A percentile compares a stretch with the other conserved stretches of the same genome.
These are phyloP conservation scores for apple (Malus domestica) DNA, from an alignment of 306 rosid species.

Conservation along the genomic window DNA sequence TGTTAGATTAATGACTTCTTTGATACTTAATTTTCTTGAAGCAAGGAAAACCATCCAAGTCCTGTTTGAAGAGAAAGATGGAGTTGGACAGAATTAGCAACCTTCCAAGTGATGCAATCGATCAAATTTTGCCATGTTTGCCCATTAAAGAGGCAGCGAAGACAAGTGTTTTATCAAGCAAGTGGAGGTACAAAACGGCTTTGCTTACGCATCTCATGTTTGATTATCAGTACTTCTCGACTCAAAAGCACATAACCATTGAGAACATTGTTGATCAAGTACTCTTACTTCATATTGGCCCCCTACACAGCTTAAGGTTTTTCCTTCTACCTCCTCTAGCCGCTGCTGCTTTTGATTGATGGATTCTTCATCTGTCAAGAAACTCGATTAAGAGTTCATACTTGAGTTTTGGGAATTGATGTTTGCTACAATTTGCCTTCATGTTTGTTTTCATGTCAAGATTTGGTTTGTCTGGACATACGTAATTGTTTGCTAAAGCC, in stretches of 20 bases:
- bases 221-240: slow-evolving; percentile 15
- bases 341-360: slow-evolving; percentile 37
- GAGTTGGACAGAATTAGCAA: slow-evolving; percentile 39
- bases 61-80: slow-evolving; percentile 22
- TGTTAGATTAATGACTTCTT: too few relatives aligned
- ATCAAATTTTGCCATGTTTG: slow-evolving; percentile 37
- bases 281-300: slow-evolving; percentile 46
- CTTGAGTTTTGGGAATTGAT: slow-evolving; percentile 42
- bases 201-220: slow-evolving; percentile 38
- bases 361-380: slow-evolving; percentile 46
- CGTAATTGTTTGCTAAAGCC: slow-evolving; percentile 39
- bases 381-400: slow-evolving; percentile 33
- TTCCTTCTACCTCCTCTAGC: slow-evolving; percentile 33
- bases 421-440: slow-evolving; percentile 41
- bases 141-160: slow-evolving; percentile 40
- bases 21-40: too few relatives aligned
- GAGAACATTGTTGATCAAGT: slow-evolving; percentile 36
- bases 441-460: slow-evolving; percentile 40
- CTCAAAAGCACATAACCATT: slow-evolving; percentile 25
- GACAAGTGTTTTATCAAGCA: slow-evolving; percentile 51
- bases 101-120: slow-evolving; percentile 39
- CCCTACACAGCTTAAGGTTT: slow-evolving; percentile 37
- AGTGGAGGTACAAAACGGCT: slow-evolving; percentile 56
- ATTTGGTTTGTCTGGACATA: slow-evolving; percentile 35
- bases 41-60: too few relatives aligned